These are phyloP conservation scores for Blastomyces percursus DNA, from an alignment of 2,329 filamentous ascomycete species.

Conservation along the genomic window DNA sequence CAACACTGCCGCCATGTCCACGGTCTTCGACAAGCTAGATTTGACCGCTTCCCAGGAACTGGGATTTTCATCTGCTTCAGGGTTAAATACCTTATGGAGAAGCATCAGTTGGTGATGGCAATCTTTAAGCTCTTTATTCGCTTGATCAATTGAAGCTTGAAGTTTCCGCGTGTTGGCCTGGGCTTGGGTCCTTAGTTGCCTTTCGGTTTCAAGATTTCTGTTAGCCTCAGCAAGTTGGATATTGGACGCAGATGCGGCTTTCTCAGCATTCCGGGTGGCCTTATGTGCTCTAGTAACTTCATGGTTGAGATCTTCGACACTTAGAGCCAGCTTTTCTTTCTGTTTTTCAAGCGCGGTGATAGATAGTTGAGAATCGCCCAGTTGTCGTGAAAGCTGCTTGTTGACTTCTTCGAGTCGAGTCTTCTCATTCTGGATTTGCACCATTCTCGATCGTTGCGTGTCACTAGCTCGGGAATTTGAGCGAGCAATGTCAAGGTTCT, in stretches of 20 bases:
- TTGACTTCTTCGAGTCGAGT: constrained; percentile 71
- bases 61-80: constrained; percentile 54
- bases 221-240: constrained; percentile 82
- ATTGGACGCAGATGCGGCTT: constrained; percentile 66
- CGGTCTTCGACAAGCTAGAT: constrained; percentile 53
- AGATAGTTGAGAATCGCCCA: constrained; percentile 73
- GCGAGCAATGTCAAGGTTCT: constrained; percentile 88
- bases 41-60: constrained; percentile 58
- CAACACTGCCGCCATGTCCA: constrained; percentile 74
- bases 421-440: constrained; percentile 73
- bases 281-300: constrained; percentile 86
- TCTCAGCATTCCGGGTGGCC: constrained; percentile 79
- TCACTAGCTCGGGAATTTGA: constrained; percentile 79
- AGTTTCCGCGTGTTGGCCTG: constrained; percentile 75
- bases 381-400: constrained; percentile 65
- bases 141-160: constrained; percentile 65
- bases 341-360: constrained; percentile 84
- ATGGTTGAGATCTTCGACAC: constrained; percentile 82
- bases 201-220: constrained; percentile 78
- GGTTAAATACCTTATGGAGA: constrained; percentile 79
- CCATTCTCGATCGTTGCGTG: constrained; percentile 64
- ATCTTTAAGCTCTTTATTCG: constrained; percentile 70
- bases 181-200: constrained; percentile 72
- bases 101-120: constrained; percentile 68
- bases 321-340: constrained; percentile 81